Evolutionary conservation across 768 basidiomycete species (phyloP).

Genomic region (Scleroderma bovista): DNA sequence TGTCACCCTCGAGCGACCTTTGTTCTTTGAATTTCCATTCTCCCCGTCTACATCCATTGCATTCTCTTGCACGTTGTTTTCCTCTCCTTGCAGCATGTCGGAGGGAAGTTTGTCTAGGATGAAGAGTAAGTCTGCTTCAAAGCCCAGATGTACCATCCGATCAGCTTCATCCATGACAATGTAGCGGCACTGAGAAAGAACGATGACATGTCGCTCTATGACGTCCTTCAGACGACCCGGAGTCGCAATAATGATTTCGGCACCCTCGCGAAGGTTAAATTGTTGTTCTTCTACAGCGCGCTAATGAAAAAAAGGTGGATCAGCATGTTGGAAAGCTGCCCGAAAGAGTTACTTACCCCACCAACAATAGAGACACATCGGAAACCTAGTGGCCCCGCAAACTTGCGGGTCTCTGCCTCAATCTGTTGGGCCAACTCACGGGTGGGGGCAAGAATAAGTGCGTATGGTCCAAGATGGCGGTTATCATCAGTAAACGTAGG

Average conservation of each 20-base stretch:
- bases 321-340: slow-evolving; percentile 6
- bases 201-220: slow-evolving; percentile 91
- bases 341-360: slow-evolving; percentile 49
- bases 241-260: slow-evolving; percentile 97
- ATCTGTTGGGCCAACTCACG: slow-evolving; percentile 98
- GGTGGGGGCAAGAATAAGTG: slow-evolving; percentile 92
- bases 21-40: slow-evolving; percentile 40
- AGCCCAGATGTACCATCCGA: slow-evolving; percentile 97
- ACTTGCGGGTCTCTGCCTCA: slow-evolving; percentile 87
- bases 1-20: slow-evolving; percentile 84
- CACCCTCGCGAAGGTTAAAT: slow-evolving; percentile 95
- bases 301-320: slow-evolving; percentile 32
- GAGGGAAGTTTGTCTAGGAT: slow-evolving; percentile 90
- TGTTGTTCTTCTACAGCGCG: slow-evolving; percentile 96
- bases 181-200: slow-evolving; percentile 95
- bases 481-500: slow-evolving; percentile 89
- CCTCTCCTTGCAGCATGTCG: slow-evolving; percentile 85
- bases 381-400: slow-evolving; percentile 85
- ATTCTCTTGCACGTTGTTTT: slow-evolving; percentile 43
- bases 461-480: slow-evolving; percentile 89
- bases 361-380: slow-evolving; percentile 97
- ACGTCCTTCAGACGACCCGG: slow-evolving; percentile 98
- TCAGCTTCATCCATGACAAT: slow-evolving; percentile 99
- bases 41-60: slow-evolving; percentile 75
- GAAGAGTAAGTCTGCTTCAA: slow-evolving; percentile 90